Evolutionary conservation across 352 stramenopile species (phyloP).

Genomic region (Phytophthora capsici): DNA sequence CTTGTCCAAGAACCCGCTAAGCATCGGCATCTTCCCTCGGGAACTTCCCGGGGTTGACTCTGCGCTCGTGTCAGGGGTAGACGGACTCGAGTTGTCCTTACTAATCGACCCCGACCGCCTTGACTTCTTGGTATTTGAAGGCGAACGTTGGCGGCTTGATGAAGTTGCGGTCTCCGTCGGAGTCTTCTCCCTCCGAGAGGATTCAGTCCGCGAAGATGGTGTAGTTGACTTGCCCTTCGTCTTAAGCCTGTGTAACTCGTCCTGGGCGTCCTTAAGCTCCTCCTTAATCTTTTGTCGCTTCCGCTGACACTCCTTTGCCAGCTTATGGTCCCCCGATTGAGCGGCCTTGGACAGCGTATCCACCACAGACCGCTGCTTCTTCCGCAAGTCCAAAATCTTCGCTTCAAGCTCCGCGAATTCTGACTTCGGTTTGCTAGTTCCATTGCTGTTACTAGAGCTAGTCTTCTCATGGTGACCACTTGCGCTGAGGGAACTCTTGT

Average conservation of each 20-base stretch:
- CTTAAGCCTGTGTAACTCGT: slow-evolving; percentile 73
- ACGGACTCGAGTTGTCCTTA: slow-evolving; percentile 42
- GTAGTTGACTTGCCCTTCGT: slow-evolving; percentile 28
- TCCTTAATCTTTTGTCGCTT: slow-evolving; percentile 80
- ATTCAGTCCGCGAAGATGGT: slow-evolving; percentile 17
- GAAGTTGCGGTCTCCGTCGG: slow-evolving; percentile 17
- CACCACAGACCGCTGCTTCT: slow-evolving; percentile 79
- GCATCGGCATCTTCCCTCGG: slow-evolving; percentile 69
- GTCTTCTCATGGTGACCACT: slow-evolving; percentile 37
- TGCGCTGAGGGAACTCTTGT: slow-evolving; percentile 25
- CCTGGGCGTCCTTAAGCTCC: slow-evolving; percentile 74
- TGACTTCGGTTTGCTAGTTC: slow-evolving; percentile 41
- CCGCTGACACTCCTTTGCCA: slow-evolving; percentile 80
- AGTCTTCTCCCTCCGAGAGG: slow-evolving; percentile 25
- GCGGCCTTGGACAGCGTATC: slow-evolving; percentile 78
- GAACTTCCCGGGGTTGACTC: slow-evolving; percentile 23
- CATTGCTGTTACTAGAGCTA: slow-evolving; percentile 27
- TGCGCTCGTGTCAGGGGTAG: slow-evolving; percentile 22
- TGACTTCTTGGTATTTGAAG: slow-evolving; percentile 34
- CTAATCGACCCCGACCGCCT: slow-evolving; percentile 34
- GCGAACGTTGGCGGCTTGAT: slow-evolving; percentile 18
- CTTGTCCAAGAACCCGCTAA: slow-evolving; percentile 84
- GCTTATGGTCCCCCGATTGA: slow-evolving; percentile 69
- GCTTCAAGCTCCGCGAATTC: slow-evolving; percentile 69
- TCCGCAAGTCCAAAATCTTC: slow-evolving; percentile 78